Evolutionary conservation across 495 filamentous ascomycete genomes (phyloP), one percentile per base, ranked within the genome.

Genomic region (Neurospora pannonica): DNA sequence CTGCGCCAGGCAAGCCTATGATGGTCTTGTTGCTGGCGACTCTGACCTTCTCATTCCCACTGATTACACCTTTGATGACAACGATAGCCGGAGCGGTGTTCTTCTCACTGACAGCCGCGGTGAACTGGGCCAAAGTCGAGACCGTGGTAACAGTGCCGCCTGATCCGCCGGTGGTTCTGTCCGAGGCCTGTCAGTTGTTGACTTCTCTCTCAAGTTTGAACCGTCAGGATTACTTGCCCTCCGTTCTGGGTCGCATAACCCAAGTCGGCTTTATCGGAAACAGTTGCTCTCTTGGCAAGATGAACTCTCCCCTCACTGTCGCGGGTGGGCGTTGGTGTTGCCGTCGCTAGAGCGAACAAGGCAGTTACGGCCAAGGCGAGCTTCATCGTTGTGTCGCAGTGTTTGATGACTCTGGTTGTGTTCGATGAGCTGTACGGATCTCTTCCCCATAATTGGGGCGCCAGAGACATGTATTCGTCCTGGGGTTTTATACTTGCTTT

Each of bases 111-210:
- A 86, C 88, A 24, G 87, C 89, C 0, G 82, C 77, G 2, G 84
- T 84, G 77, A 90, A 87, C 37, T 83, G 81, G 31, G 87, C 86
- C 38, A 88, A 87, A 4, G 86, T 86, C 2, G 87, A 87, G 70
- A 91, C 90, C 10, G 87, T 89, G 13, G 86, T 88, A 7, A 87
- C 89, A 2, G 83, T 86, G 71, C 89, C 90, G 17, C 88, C 87
- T 38, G 82, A 79, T 72, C 90, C 89, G 42, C 89, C 89, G n/a
- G 83, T 90, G 21, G 89, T 91, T 17, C 80, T 79, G 74, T 72
- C 7, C 54, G 54, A 62, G 15, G 28, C 2, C 6, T 34, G 28
- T 62, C 28, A 62, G 28, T 34, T 31, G 28, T 34, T 62, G 54
- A 28, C 54, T 31, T 62, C 24, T 62, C 1, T 28, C 28, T 17